These are phyloP conservation scores for Phytophthora pini DNA, from an alignment of 352 stramenopile genomes.

Conservation along the genomic window DNA sequence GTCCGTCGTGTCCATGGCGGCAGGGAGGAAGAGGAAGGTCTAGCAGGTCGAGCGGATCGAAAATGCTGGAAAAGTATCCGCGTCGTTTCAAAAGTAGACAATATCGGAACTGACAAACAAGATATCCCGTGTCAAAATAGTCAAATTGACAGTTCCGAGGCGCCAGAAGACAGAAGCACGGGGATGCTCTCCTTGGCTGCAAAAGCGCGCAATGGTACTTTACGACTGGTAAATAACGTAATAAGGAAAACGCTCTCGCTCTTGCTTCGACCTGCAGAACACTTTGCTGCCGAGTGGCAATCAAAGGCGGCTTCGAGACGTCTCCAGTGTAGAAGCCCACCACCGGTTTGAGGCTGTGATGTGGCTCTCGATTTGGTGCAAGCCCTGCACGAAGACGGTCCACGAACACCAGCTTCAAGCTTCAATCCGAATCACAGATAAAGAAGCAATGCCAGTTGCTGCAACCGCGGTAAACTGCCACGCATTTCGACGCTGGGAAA, in stretches of 20 bases:
- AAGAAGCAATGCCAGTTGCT: neutral
- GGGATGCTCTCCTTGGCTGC: neutral
- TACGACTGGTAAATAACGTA: too few species aligned
- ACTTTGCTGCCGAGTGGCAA: neutral
- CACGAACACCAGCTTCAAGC: constrained; percentile 21
- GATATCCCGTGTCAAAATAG: too few species aligned
- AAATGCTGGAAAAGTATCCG: constrained; percentile 28
- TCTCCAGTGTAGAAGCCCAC: constrained; percentile 2
- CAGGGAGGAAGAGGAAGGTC: neutral
- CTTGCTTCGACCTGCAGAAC: constrained; percentile 1
- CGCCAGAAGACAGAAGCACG: too few species aligned
- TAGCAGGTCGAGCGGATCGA: constrained; percentile 2
- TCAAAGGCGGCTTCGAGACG: too few species aligned
- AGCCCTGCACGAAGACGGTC: constrained; percentile 23
- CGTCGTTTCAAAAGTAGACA: constrained; percentile 16
- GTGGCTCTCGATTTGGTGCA: constrained; percentile 35
- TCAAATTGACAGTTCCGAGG: too few species aligned
- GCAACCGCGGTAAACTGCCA: neutral
- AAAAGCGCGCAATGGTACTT: constrained; percentile 8
- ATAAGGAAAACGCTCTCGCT: neutral
- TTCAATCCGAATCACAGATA: neutral
- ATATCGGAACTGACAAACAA: too few species aligned
- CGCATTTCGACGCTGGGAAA: constrained; percentile 5
- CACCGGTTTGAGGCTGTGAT: constrained; percentile 17
- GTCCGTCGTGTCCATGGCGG: constrained; percentile 94